Base-by-base conservation (phyloP, 805 yeast species). In the Metschnikowia reukaufii region DNA sequence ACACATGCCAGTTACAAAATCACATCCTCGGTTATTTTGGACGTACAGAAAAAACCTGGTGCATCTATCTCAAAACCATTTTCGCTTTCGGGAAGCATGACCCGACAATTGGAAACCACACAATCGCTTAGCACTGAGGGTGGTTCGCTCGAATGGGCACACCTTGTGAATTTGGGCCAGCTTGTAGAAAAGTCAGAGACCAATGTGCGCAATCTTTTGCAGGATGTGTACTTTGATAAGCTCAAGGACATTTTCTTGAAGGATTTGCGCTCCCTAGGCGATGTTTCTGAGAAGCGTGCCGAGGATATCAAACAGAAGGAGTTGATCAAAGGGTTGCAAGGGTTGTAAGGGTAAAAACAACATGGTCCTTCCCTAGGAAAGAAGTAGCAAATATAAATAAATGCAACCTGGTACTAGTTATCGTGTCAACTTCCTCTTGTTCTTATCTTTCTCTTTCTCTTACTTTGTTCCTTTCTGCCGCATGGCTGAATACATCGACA, bases 161-260 rank as follows among this genome's bases (percentile, higher is more conserved):
- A 94, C 63, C 78, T 92, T 41, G 82, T 90, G 27, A 91, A 91
- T 61, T 69, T 92, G 50, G 99, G 99, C 25, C 73, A 86, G 2
- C 65, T 90, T 52, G 79, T 94, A 12, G 99, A 92, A 67, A 96
- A 88, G 51, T 77, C 88, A 36, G 99, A 92, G 69, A 82, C 85
- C 50, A 88, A 86, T 63, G 73, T 92, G 70, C 80, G 99, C 66
- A 88, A 87, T 57, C 73, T 87, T 72, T 74, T 92, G 53, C 96
- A 92, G 65, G 96, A 89, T 53, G 97, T 92, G 21, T 92, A 92
- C 65, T 92, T 92, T 62, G 97, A 96, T 58, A 92, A 92, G 72
- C 88, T 96, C 16, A 83, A 88, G 60, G 97, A 92, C 61, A 84
- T 94, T 41, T 74, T 91, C 55, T 64, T 71, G 59, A 72, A 69